Evolutionary conservation across 139 green algal species (phyloP).

Genomic region (Picochlorum sp.): DNA sequence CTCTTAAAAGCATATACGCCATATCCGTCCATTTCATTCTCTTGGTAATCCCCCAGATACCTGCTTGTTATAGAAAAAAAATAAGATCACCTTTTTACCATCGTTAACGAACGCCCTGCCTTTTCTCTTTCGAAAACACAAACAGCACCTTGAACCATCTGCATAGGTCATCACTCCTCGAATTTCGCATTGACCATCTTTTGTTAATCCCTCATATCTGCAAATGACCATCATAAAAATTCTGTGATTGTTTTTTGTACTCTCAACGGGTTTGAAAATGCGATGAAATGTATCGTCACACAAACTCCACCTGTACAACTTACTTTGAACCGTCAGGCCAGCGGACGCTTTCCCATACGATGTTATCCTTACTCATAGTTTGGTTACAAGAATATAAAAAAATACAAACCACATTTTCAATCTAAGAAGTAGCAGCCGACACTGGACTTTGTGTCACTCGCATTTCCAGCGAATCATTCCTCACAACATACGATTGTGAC

Average conservation of each 20-base stretch:
- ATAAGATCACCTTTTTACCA: no score
- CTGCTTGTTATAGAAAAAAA: no score
- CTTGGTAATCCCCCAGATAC: constrained; percentile 46
- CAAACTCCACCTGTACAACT: neutral
- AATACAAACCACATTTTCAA: neutral
- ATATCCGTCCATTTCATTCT: constrained; percentile 41
- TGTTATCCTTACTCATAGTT: neutral
- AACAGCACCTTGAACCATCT: no score
- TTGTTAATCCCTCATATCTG: constrained; percentile 37
- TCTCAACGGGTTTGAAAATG: neutral
- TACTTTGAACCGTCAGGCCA: constrained; percentile 3
- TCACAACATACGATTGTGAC: neutral
- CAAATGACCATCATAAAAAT: neutral
- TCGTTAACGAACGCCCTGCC: no score
- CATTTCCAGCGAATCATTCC: constrained; percentile 1
- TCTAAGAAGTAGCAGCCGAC: neutral
- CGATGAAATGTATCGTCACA: neutral
- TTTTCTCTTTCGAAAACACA: no score
- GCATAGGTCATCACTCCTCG: constrained; percentile 34
- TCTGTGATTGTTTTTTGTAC: neutral
- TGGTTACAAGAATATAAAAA: neutral
- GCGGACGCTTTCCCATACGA: neutral
- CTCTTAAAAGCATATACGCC: constrained; percentile 49
- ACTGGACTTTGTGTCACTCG: constrained; percentile 3
- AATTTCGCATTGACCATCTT: constrained; percentile 25